These are phyloP conservation scores for Aureobasidium namibiae DNA, from an alignment of 2,329 filamentous ascomycete species.

Conservation along the genomic window DNA sequence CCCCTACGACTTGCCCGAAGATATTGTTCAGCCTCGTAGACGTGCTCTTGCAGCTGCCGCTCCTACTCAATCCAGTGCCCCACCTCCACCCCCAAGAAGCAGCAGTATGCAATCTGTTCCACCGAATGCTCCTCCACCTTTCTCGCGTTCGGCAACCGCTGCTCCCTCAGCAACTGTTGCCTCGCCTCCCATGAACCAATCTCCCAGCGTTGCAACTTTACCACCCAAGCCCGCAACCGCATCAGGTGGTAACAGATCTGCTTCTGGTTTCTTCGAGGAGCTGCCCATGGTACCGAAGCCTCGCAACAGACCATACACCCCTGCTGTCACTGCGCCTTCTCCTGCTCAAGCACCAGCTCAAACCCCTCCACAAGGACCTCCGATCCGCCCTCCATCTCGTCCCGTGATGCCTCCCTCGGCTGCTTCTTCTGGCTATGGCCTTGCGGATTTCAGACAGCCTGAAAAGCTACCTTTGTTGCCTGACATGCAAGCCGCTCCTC, in stretches of 20 bases:
- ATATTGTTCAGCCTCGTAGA: constrained; percentile 65
- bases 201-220: constrained; percentile 12
- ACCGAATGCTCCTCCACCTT: constrained; percentile 13
- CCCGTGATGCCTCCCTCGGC: constrained; percentile 19
- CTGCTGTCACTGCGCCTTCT: constrained; percentile 3
- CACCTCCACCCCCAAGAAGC: constrained; percentile 52
- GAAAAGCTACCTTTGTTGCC: constrained; percentile 32
- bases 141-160: constrained; percentile 17
- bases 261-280: constrained; percentile 41
- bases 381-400: constrained; percentile 14
- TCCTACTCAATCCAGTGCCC: constrained; percentile 24
- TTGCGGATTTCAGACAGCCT: constrained; percentile 31
- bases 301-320: constrained; percentile 23
- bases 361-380: constrained; percentile 12
- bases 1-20: constrained; percentile 90
- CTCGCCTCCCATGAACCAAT: constrained; percentile 34
- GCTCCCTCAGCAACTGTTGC: constrained; percentile 27
- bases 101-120: constrained; percentile 44
- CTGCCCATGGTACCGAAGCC: constrained; percentile 37
- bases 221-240: constrained; percentile 21
- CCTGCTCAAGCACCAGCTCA: constrained; percentile 11
- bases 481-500: constrained; percentile 27
- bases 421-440: constrained; percentile 21
- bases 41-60: constrained; percentile 37
- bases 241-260: constrained; percentile 17